Base-by-base conservation (phyloP, 768 basidiomycete species). In the Amanita polypyramis region DNA sequence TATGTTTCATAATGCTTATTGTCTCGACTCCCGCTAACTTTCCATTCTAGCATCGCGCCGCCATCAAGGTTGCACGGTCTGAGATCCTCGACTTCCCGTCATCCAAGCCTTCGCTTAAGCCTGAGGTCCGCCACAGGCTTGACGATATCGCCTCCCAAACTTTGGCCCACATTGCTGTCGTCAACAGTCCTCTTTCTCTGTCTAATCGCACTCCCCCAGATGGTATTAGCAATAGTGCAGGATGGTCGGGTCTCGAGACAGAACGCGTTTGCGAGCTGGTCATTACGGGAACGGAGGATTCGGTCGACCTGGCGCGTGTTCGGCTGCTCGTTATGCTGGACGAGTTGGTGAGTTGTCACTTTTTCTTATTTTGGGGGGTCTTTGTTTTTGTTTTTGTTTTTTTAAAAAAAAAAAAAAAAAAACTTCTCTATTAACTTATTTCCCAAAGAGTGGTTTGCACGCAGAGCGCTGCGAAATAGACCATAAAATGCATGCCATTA, bases 121-220 rank as follows among this genome's bases (percentile, higher is more conserved):
- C 79, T 0, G 83, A 89, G 54, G 87, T 94, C 30, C 77, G 85
- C 45, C 78, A 79, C 43, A 79, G 83, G 47, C 76, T 97, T n/a
- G 92, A 96, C 63, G 90, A 95, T 60, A 89, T 97, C 59, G 94
- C 93, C 23, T 81, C 84, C 2, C 85, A 90, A 60, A 94, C 91
- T n/a, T 71, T 80, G 51, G 91, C 94, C 7, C 89, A 93, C 62
- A 91, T 97, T 60, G 85, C 92, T 20, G 92, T 97, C 55, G 85
- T 95, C 58, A 94, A 95, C 56, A 84, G 86, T 49, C 82, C 84
- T 40, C 72, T 80, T 49, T 73, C 83, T 12, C 73, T 86, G 30
- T 82, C 84, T 19, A 85, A 77, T 55, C 76, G 85, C 43, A 85
- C 82, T 0, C 78, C 86, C 12, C 84, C 85, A 9, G 82, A 84